A percentile compares a stretch with the other conserved stretches of the same genome.
Conservation (phyloP, 352 stramenopile genomes). For the Globisporangium spinosum region DNA sequence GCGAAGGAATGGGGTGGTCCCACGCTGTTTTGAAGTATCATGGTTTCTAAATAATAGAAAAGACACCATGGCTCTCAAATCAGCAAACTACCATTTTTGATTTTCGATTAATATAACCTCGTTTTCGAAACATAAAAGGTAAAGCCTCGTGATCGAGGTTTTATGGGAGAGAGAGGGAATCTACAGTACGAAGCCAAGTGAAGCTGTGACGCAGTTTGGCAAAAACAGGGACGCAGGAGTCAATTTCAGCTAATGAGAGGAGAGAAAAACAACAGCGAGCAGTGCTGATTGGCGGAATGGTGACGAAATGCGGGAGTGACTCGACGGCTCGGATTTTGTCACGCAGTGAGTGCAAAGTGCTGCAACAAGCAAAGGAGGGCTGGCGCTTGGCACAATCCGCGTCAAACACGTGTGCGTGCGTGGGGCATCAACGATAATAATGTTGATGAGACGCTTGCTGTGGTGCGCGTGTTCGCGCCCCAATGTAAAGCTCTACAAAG, state of each 20-base stretch:
- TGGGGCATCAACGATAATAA: neutral
- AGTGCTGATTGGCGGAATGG: neutral
- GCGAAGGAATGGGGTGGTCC: no score
- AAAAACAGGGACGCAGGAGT: neutral
- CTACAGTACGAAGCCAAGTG: neutral
- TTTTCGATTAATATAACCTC: no score
- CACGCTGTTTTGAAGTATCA: no score
- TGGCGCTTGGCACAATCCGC: neutral
- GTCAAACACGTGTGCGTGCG: neutral
- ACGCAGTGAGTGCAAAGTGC: neutral
- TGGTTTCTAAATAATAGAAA: no score
- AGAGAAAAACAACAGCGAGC: neutral
- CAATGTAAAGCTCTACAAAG: no score
- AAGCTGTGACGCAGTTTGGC: constrained; percentile 4
- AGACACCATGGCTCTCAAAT: no score
- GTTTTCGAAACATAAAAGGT: neutral
- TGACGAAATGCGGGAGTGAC: constrained; percentile 7
- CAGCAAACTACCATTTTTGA: no score
- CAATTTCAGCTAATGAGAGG: neutral
- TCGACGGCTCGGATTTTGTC: neutral
- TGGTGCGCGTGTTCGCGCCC: no score
- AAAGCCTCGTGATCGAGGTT: neutral
- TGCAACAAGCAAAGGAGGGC: neutral
- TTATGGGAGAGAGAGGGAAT: constrained; percentile 1
- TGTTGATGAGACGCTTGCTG: neutral